Percentiles rank a stretch among this genome's conserved stretches.
Conservation (phyloP, 192 early-diverging fungal species). For the Rhizophagus prolifer region DNA sequence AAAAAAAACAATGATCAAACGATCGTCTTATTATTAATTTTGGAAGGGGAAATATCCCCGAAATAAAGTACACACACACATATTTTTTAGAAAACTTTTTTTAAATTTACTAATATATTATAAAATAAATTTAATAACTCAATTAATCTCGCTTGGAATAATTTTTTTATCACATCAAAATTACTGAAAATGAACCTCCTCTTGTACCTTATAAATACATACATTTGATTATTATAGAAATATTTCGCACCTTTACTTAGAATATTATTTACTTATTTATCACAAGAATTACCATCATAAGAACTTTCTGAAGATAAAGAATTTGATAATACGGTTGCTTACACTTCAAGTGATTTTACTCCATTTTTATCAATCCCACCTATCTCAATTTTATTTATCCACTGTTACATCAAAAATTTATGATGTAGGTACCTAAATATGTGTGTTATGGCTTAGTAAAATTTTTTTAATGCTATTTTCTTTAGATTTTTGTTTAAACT, state of each 20-base stretch:
- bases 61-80: too few relatives aligned
- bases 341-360: not conserved
- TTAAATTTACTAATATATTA: too few relatives aligned
- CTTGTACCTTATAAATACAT: slow-evolving; percentile 8
- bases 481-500: not conserved
- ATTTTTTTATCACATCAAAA: too few relatives aligned
- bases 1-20: too few relatives aligned
- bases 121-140: too few relatives aligned
- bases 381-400: not conserved
- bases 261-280: not conserved
- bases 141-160: too few relatives aligned
- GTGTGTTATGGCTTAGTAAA: not conserved
- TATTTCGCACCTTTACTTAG: not conserved
- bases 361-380: not conserved
- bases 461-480: not conserved
- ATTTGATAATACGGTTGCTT: not conserved
- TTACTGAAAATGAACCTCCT: not conserved
- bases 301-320: slow-evolving; percentile 1
- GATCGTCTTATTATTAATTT: too few relatives aligned
- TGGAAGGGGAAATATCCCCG: too few relatives aligned
- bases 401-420: not conserved
- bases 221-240: not conserved
- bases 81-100: too few relatives aligned
- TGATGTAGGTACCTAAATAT: not conserved
- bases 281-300: not conserved